phyloP scores from a whole-genome alignment of 192 early-diverging fungal species.

The Podila epicladia region DNA sequence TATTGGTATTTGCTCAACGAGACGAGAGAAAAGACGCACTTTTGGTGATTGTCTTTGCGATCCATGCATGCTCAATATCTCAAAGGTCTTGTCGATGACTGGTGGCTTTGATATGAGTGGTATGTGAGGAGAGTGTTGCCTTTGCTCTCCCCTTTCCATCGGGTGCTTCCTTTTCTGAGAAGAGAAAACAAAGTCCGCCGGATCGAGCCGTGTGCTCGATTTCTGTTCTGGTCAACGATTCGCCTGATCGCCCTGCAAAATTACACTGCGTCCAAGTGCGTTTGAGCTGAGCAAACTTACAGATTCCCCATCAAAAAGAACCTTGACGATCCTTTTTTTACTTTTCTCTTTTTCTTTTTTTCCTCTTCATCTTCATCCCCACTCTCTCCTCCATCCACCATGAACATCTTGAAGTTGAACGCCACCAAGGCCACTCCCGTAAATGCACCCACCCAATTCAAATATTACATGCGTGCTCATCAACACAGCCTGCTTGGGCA shows the following conservation, averaged over 20 bases:
- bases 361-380: background rate
- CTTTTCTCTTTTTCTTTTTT: slow-evolving; percentile 10
- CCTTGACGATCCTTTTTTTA: background rate
- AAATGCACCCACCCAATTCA: slow-evolving; percentile 3
- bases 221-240: background rate
- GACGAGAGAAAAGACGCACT: too few species aligned
- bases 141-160: too few species aligned
- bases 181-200: background rate
- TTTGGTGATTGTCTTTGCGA: too few species aligned
- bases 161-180: background rate
- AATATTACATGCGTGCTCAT: background rate
- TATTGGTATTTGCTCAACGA: too few species aligned
- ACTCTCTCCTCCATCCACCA: slow-evolving; percentile 10
- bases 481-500: background rate
- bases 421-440: slow-evolving; percentile 49
- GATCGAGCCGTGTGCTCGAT: slow-evolving; percentile 24
- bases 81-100: too few species aligned
- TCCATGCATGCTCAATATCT: too few species aligned
- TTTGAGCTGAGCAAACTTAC: background rate
- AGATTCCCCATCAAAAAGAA: background rate
- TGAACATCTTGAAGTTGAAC: slow-evolving; percentile 54
- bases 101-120: too few species aligned
- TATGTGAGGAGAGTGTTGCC: too few species aligned
- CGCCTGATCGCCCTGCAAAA: background rate
- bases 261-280: background rate